Percentiles rank a stretch among this genome's conserved stretches.
phyloP scores from a whole-genome alignment of 1,284 basidiomycete species.

The Irpex sp. region DNA sequence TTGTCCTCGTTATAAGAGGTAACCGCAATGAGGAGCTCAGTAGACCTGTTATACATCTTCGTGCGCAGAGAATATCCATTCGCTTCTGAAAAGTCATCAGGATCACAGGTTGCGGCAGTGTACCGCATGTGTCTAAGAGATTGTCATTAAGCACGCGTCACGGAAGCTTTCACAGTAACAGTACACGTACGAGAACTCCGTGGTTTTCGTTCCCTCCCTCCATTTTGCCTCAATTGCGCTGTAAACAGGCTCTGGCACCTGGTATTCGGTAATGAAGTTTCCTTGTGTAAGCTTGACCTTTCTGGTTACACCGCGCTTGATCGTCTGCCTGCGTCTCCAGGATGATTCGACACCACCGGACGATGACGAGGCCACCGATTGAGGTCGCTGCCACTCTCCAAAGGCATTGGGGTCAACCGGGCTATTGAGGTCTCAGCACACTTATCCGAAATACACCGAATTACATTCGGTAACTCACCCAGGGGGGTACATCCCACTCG shows the following conservation, averaged over 20 bases:
- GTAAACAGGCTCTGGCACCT: conserved; percentile 85
- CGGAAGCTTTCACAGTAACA: background rate
- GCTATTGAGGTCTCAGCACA: conserved; percentile 28
- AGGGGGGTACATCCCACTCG: conserved; percentile 69
- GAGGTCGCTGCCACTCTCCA: conserved; percentile 65
- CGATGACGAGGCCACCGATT: conserved; percentile 59
- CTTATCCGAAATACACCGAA: conserved; percentile 6
- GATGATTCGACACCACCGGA: conserved; percentile 68
- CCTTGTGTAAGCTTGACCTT: conserved; percentile 91
- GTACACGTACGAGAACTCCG: conserved; percentile 77
- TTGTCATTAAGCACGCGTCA: background rate
- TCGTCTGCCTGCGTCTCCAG: conserved; percentile 89
- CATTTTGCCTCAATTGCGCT: conserved; percentile 86
- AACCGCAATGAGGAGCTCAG: conserved; percentile 90
- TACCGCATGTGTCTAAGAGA: conserved; percentile 80
- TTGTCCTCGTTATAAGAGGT: conserved; percentile 94
- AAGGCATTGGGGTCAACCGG: conserved; percentile 57
- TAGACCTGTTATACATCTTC: conserved; percentile 84
- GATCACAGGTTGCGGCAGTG: conserved; percentile 90
- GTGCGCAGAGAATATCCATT: conserved; percentile 84
- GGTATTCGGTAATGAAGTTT: conserved; percentile 88
- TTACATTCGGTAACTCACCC: conserved; percentile 39
- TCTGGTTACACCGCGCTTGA: conserved; percentile 88
- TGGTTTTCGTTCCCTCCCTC: conserved; percentile 56
- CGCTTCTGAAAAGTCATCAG: conserved; percentile 85